Conservation (phyloP, 768 basidiomycete species). For the Astraeus odoratus region DNA sequence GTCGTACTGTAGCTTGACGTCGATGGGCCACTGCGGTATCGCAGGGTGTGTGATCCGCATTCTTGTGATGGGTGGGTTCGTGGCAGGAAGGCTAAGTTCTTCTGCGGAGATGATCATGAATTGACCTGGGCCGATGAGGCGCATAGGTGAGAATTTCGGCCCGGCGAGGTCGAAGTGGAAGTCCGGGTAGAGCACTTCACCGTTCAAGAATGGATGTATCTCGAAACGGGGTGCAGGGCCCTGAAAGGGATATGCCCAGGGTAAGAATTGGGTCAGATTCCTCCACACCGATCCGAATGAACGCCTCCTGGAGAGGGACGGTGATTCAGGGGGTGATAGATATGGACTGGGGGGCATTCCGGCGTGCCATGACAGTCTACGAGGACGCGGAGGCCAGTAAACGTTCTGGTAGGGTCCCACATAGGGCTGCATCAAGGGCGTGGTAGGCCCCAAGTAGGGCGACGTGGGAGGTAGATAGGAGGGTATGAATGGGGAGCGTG, state of each 20-base stretch:
- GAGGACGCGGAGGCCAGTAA: conserved; percentile 23
- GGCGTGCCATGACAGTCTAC: conserved; percentile 42
- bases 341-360: conserved; percentile 20
- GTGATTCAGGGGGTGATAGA: conserved; percentile 12
- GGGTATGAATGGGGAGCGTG: conserved; percentile 40
- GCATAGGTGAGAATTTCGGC: conserved; percentile 39
- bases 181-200: conserved; percentile 36
- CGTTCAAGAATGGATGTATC: conserved; percentile 37
- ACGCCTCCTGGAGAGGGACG: conserved; percentile 13
- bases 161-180: conserved; percentile 52
- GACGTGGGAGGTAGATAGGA: conserved; percentile 31
- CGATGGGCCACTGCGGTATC: conserved; percentile 55
- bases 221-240: conserved; percentile 21
- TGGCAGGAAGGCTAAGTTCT: conserved; percentile 48
- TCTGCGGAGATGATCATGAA: conserved; percentile 32
- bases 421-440: conserved; percentile 12
- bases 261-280: conserved; percentile 15
- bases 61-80: conserved; percentile 45
- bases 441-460: conserved; percentile 25
- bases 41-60: conserved; percentile 51
- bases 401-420: conserved; percentile 12
- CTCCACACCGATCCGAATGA: conserved; percentile 22
- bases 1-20: conserved; percentile 35
- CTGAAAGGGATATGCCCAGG: conserved; percentile 13
- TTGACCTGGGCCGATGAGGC: conserved; percentile 33